Evolutionary conservation across 345 rosid genomes (phyloP), one percentile per base, ranked within the genome.

Genomic region (Rhodamnia rubescens): DNA sequence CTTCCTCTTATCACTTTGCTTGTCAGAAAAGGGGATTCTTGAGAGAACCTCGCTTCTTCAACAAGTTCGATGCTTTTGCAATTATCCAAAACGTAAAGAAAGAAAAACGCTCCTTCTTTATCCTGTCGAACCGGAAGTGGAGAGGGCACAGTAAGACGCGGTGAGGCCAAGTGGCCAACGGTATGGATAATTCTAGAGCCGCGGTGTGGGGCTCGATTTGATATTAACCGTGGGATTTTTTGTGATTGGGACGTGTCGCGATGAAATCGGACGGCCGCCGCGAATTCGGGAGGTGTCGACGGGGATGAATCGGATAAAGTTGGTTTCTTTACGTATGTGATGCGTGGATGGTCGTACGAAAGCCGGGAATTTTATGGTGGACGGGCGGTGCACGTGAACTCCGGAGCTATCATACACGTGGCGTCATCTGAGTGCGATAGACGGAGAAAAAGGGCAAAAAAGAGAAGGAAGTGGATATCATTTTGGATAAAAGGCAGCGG

Each of bases 371-470:
- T 29, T 20, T 53, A 85, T n/a, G 83, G 86, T 49, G 42, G 20
- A 53, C 18, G 58, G 14, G 49, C 24, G 64, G 83, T 15, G 83
- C 32, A 80, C 83, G 83, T 85, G 86, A 80, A 36, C 75, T 15
- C 8, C 22, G 50, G 50, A 18, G 64, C 86, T 24, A 47, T 55
- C 86, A 20, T n/a, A 80, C 86, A 85, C 86, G 74, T 85, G 86
- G 86, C 83, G 36, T 11, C 64, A 81, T 44, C 49, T 4, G 51
- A 26, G 11, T 24, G 49, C 1, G 26, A 1, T 10, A 16, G 6
- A 8, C 11, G 36, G 11, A 5, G 7, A 36, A 9, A 36, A 0
- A 1, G n/a, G 53, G 44, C 7, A 1, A 10, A 8, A 55, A 55
- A 8, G 58, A 11, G 18, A 47, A 7, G 42, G 16, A 51, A 64